Conservation (phyloP, 2,329 filamentous ascomycete species). For the Dactylella cylindrospora region DNA sequence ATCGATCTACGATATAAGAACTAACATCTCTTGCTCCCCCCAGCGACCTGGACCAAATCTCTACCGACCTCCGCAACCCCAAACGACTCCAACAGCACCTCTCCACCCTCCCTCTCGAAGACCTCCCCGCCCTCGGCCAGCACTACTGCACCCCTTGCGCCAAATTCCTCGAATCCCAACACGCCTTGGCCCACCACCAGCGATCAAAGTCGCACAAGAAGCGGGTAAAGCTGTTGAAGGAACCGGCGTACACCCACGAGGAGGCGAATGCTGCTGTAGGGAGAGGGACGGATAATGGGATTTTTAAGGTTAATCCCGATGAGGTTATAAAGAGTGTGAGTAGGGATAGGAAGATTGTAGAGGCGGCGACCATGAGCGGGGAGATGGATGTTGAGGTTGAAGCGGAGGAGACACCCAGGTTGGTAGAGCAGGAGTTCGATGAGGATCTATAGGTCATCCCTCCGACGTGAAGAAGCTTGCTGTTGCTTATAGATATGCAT, state of each 20-base stretch:
- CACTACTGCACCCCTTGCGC: slow-evolving; percentile 91
- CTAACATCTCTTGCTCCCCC: too few relatives aligned
- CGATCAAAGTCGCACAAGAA: slow-evolving; percentile 88
- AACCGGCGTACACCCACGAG: slow-evolving; percentile 83
- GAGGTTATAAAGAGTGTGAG: slow-evolving; percentile 23
- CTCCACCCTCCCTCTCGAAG: slow-evolving; percentile 75
- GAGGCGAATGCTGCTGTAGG: slow-evolving; percentile 80
- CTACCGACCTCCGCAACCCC: slow-evolving; percentile 74
- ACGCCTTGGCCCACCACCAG: slow-evolving; percentile 71
- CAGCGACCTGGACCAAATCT: slow-evolving; percentile 90
- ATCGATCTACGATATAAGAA: too few relatives aligned
- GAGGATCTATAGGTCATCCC: too few relatives aligned
- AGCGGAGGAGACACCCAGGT: slow-evolving; percentile 3
- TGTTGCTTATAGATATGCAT: too few relatives aligned
- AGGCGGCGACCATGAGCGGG: neutral
- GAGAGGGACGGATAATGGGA: slow-evolving; percentile 68
- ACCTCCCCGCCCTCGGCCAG: slow-evolving; percentile 80
- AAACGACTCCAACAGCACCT: slow-evolving; percentile 80
- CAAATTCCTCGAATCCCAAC: slow-evolving; percentile 90
- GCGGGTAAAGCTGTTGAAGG: slow-evolving; percentile 73
- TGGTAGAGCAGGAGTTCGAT: slow-evolving; percentile 15
- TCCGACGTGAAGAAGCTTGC: too few relatives aligned
- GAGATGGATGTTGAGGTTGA: slow-evolving; percentile 24
- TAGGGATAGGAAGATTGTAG: slow-evolving; percentile 12
- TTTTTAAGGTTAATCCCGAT: slow-evolving; percentile 10